These are phyloP conservation scores for Neurospora tetraspora DNA, from an alignment of 495 filamentous ascomycete genomes.

Conservation along the genomic window DNA sequence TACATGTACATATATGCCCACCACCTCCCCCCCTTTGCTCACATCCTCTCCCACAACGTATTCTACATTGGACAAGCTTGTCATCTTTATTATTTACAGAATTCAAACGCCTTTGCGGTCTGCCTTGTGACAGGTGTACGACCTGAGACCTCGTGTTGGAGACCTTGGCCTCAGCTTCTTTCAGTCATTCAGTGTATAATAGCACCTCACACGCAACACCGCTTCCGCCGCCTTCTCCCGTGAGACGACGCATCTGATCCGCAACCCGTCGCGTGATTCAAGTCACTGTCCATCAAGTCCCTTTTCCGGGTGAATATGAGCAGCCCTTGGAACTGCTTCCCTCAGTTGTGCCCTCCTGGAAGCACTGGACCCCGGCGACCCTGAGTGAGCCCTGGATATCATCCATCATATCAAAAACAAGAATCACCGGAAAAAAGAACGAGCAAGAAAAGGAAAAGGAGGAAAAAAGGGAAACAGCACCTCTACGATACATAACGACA, in stretches of 20 bases:
- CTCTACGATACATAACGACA: background rate
- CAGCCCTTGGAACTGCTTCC: conserved; percentile 21
- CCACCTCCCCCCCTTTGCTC: background rate
- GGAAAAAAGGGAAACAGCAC: background rate
- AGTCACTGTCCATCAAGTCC: background rate
- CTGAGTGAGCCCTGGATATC: conserved; percentile 10
- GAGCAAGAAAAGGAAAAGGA: background rate
- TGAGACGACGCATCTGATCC: conserved; percentile 4
- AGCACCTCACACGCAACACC: background rate
- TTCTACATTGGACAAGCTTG: background rate
- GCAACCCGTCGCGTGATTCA: conserved; percentile 8
- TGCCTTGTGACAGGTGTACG: conserved; percentile 6
- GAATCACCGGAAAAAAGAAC: background rate
- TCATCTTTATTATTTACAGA: background rate
- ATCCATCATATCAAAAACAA: background rate
- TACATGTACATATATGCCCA: background rate
- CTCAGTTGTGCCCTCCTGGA: conserved; percentile 22
- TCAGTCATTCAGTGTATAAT: background rate
- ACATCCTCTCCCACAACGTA: background rate
- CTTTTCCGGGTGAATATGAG: conserved; percentile 20
- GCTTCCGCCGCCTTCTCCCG: background rate
- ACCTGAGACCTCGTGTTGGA: conserved; percentile 23
- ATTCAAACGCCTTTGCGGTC: background rate
- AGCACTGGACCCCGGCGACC: conserved; percentile 21
- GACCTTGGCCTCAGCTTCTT: background rate